phyloP scores from a whole-genome alignment of 306 rosid genomes.

The Calophaca sinica region DNA sequence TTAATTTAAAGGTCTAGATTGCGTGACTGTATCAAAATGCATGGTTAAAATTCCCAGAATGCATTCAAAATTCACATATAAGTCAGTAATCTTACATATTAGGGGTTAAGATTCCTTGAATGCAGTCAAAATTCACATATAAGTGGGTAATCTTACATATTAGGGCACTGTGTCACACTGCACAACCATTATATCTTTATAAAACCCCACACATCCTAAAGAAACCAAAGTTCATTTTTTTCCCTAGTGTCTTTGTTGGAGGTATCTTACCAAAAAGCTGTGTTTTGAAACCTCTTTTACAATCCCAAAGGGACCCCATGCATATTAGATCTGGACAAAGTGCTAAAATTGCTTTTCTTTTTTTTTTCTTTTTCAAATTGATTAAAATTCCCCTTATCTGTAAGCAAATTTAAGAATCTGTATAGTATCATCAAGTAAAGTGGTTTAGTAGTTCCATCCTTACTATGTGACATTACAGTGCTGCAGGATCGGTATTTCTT shows the following conservation, averaged over 20 bases:
- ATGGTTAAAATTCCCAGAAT: too few relatives aligned
- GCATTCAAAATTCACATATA: too few relatives aligned
- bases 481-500: slow-evolving; percentile 36
- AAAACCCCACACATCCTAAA: slow-evolving; percentile 39
- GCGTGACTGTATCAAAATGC: too few relatives aligned
- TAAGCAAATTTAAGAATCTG: slow-evolving; percentile 33
- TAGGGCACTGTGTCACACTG: too few relatives aligned
- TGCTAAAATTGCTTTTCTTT: slow-evolving; percentile 44
- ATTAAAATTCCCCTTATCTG: slow-evolving; percentile 31
- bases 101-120: too few relatives aligned
- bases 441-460: slow-evolving; percentile 34
- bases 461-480: slow-evolving; percentile 40
- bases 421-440: slow-evolving; percentile 26
- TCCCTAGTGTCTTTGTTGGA: slow-evolving; percentile 7
- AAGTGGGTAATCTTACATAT: too few relatives aligned
- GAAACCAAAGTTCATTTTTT: slow-evolving; percentile 37
- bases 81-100: too few relatives aligned
- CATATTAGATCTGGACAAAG: slow-evolving; percentile 38
- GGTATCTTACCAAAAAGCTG: slow-evolving; percentile 42
- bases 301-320: slow-evolving; percentile 44
- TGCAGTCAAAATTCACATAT: too few relatives aligned
- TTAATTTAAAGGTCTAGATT: too few relatives aligned
- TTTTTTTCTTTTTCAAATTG: slow-evolving; percentile 5
- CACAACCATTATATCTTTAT: too few relatives aligned
- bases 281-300: slow-evolving; percentile 31